These are phyloP conservation scores for Spizellomyces punctatus DNA, from an alignment of 192 early-diverging fungal species.

Conservation along the genomic window DNA sequence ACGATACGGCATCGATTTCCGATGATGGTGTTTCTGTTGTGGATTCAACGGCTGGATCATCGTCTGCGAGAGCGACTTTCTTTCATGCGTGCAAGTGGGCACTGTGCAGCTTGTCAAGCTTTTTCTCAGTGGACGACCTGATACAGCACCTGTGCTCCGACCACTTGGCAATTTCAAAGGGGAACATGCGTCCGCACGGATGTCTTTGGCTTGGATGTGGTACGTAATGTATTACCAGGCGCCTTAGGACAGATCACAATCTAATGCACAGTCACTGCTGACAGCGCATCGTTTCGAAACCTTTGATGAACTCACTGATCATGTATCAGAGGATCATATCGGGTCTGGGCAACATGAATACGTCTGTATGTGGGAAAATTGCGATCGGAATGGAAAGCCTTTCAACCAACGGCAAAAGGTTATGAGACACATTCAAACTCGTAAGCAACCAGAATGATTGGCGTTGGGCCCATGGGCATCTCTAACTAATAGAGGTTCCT, in stretches of 20 bases:
- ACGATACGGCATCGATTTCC: too few species aligned
- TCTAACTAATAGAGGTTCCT: constrained; percentile 5
- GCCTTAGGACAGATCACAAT: background rate
- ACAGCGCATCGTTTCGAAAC: constrained; percentile 46
- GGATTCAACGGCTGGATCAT: too few species aligned
- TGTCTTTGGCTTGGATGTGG: constrained; percentile 76
- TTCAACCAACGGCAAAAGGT: constrained; percentile 51
- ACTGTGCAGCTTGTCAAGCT: constrained; percentile 25
- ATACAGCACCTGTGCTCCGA: constrained; percentile 41
- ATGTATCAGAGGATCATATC: constrained; percentile 67
- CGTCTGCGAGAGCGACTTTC: constrained; percentile 5
- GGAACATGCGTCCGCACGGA: constrained; percentile 45
- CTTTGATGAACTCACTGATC: constrained; percentile 66
- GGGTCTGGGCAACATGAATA: constrained; percentile 54
- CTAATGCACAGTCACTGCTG: constrained; percentile 1
- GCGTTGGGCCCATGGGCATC: too few species aligned
- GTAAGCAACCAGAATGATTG: constrained; percentile 32
- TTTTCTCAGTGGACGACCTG: constrained; percentile 43
- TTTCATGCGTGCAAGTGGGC: constrained; percentile 41
- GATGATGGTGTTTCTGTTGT: too few species aligned
- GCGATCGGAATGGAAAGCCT: constrained; percentile 41
- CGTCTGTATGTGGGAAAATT: constrained; percentile 45
- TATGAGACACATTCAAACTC: constrained; percentile 82
- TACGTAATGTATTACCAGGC: constrained; percentile 4
- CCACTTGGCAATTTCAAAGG: constrained; percentile 29